These are phyloP conservation scores for Allodekkera sacchari DNA, from an alignment of 805 yeast genomes.

Conservation along the genomic window DNA sequence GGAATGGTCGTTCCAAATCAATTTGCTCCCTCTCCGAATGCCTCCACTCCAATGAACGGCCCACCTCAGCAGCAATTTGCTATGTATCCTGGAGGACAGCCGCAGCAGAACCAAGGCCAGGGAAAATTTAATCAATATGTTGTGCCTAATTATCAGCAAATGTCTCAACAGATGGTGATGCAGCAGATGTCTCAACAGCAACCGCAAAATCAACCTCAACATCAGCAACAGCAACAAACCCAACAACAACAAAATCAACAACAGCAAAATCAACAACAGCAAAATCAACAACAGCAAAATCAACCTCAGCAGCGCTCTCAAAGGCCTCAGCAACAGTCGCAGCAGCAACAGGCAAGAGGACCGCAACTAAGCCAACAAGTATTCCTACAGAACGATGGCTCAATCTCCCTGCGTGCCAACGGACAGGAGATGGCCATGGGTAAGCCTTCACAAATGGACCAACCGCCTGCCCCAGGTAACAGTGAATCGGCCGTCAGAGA, in stretches of 20 bases:
- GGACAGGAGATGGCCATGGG: too few species aligned
- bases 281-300: slow-evolving; percentile 9
- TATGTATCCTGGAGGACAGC: too few species aligned
- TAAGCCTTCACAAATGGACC: slow-evolving; percentile 8
- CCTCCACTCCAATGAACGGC: too few species aligned
- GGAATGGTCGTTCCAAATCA: too few species aligned
- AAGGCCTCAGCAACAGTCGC: slow-evolving; percentile 11
- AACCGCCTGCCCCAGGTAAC: slow-evolving; percentile 9
- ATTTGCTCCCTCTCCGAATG: too few species aligned
- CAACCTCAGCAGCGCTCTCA: slow-evolving; percentile 12
- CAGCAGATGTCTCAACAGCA: slow-evolving; percentile 13
- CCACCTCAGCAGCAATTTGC: too few species aligned
- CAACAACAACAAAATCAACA: slow-evolving; percentile 12
- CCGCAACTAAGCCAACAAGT: slow-evolving; percentile 14
- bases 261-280: slow-evolving; percentile 14
- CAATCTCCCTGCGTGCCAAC: too few species aligned
- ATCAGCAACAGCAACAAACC: slow-evolving; percentile 5
- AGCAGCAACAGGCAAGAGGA: slow-evolving; percentile 12
- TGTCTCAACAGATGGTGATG: slow-evolving; percentile 20
- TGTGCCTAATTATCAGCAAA: slow-evolving; percentile 21
- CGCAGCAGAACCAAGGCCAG: slow-evolving; percentile 2
- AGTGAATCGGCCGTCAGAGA: slow-evolving; percentile 60
- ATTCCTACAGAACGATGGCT: slow-evolving; percentile 15
- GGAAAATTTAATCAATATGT: slow-evolving; percentile 16
- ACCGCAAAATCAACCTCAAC: slow-evolving; percentile 5